Evolutionary conservation across 2,329 filamentous ascomycete species (phyloP), one percentile per base, ranked within the genome.

Genomic region (Penicillium sp.): DNA sequence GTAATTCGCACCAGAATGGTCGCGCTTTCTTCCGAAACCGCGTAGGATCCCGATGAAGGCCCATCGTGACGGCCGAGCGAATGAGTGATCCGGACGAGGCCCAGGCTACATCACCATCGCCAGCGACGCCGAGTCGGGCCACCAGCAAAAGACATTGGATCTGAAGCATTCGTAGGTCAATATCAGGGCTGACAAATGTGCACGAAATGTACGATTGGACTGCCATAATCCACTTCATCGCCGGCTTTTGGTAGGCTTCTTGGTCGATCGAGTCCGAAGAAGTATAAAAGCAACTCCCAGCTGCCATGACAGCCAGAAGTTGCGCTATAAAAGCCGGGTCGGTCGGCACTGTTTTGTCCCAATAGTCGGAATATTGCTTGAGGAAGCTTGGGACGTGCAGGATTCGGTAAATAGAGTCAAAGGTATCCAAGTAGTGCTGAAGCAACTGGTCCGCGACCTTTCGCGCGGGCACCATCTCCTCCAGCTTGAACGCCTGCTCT

Each of bases 331-430:
- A 80, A 5, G 61, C 56, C 11, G 61, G 52, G 18, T 64, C 70
- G 2, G 65, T 60, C 0, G 59, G 57, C 13, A 57, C 48, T 0
- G 68, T 65, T 11, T 66, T 64, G 0, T 56, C 60, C 76, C 77
- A 82, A 8, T 75, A 55, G 0, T 67, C 64, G 14, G 75, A 70
- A 47, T 80, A 82, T 20, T 77, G 72, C 8, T 63, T 62, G 30
- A 67, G 62, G 44, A 82, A 81, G 0, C 70, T 72, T 0, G 77
- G 77, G 1, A 75, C 54, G 52, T 82, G 74, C 6, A 82, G 41
- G 15, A 82, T 67, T 2, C 79, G 70, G 44, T 75, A 69, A 11
- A 75, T 70, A 1, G 73, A 71, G 49, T 81, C 77, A 46, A 76
- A 70, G 0, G 72, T 73, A 32, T 74, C 64, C 12, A 82, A 59